Conservation (phyloP, 257 asterid species). For the Solanum tarapatanum region DNA sequence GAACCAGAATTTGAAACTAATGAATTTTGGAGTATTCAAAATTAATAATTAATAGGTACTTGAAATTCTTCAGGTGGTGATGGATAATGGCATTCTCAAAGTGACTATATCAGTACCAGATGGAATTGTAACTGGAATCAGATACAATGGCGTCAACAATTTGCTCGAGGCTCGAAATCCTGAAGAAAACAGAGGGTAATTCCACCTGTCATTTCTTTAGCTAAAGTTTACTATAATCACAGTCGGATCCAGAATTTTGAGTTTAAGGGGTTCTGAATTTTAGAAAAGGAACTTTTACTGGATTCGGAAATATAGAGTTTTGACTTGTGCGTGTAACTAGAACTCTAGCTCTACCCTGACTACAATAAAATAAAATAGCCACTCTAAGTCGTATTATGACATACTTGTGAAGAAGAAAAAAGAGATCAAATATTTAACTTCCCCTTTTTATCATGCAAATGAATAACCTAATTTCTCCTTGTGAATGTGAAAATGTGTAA, state of each 20-base stretch:
- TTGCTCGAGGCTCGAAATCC: conserved; percentile 50
- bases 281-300: not conserved
- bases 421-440: not conserved
- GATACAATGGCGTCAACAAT: conserved; percentile 47
- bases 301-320: not conserved
- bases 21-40: not conserved
- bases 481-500: not conserved
- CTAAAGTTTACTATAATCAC: not conserved
- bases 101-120: conserved; percentile 58
- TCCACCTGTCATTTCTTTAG: not conserved
- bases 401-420: not conserved
- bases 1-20: not conserved
- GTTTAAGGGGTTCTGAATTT: not conserved
- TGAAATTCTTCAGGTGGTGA: conserved; percentile 34
- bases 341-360: not conserved
- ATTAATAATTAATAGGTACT: not conserved
- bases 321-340: not conserved
- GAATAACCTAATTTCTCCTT: not conserved
- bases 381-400: not conserved
- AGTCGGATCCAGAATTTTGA: not conserved
- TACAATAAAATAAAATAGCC: not conserved
- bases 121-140: conserved; percentile 47
- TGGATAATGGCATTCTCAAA: conserved; percentile 62
- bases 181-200: conserved; percentile 61
- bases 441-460: not conserved